Conservation (phyloP, 163 green algal species). For the Chloromonas sp. region DNA sequence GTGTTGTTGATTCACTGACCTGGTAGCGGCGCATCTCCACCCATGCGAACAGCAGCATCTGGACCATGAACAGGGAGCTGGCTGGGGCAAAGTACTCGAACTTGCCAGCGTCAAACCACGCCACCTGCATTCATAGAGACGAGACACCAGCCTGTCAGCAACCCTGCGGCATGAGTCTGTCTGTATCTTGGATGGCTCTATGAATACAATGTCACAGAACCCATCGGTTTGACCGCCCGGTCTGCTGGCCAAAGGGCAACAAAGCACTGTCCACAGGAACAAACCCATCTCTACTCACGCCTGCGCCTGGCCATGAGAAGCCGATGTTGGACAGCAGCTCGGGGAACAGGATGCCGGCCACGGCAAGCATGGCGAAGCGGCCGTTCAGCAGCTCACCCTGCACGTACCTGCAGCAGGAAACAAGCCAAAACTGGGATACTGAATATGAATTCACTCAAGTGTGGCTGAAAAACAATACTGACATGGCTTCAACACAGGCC, state of each 20-base stretch:
- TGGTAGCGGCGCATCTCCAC: conserved; percentile 65
- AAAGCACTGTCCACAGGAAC: too few relatives aligned
- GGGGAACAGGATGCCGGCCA: conserved; percentile 61
- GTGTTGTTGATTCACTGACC: conserved; percentile 28
- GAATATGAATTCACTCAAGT: too few relatives aligned
- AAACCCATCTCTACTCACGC: conserved; percentile 21
- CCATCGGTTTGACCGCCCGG: too few relatives aligned
- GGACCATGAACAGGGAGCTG: conserved; percentile 65
- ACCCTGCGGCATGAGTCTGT: too few relatives aligned
- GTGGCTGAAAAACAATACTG: too few relatives aligned
- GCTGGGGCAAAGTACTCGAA: conserved; percentile 54
- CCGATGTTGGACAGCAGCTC: conserved; percentile 61
- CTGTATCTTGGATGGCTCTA: too few relatives aligned
- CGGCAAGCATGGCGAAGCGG: conserved; percentile 88
- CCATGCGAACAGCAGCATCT: conserved; percentile 82
- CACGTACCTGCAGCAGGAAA: conserved; percentile 38
- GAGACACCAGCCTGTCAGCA: too few relatives aligned
- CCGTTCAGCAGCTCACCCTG: conserved; percentile 81
- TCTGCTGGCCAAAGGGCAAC: too few relatives aligned
- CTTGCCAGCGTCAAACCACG: conserved; percentile 67
- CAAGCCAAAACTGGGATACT: too few relatives aligned
- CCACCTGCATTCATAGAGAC: conserved; percentile 35
- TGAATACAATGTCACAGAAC: too few relatives aligned
- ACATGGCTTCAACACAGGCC: neutral
- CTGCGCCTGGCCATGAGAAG: conserved; percentile 46